Base-by-base conservation (phyloP, 1,284 basidiomycete genomes). In the Austroboletus rostrupii region DNA sequence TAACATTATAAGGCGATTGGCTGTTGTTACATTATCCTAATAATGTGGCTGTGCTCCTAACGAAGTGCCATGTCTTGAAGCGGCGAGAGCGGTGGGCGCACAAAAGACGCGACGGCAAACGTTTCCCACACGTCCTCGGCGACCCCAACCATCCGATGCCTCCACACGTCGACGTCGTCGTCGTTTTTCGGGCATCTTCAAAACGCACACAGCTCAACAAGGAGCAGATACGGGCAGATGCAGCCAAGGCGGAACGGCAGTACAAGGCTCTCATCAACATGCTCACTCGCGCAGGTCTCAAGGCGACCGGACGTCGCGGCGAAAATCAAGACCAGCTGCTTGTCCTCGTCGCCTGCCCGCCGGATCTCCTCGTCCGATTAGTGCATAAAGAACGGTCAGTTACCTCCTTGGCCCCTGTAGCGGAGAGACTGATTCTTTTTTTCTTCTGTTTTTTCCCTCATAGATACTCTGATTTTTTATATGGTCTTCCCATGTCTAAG, bases 261-360 rank as follows among this genome's bases (percentile, higher is more conserved):
- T 92, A 91, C 61, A 70, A 71, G 17, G 72, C 73, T 11, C 74
- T 92, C 31, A 70, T 89, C n/a, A 70, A 79, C 12, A 76, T 75
- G 0, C 75, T 92, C 11, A 77, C 72, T 19, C 70, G 73, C 20
- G 81, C 80, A 1, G 86, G 85, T 1, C 67, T 92, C 44, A 77
- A 77, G 42, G 87, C 83, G 0, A 83, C 85, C 1, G 87, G 87
- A 10, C 77, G 87, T 55, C 73, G 84, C 19, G 90, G 89, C 13
- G 85, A 86, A 59, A 76, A 78, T 12, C 75, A 87, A 47, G 87
- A 88, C 6, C 87, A 95, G 59, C 66, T 96, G 4, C 76, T 95
- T 45, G 72, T 97, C 4, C 83, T 97, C 54, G 79, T 97, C 14
- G 76, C 77, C n/a, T 90, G 87, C 52, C 81, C 85, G 0, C 72